These are phyloP conservation scores for Fraxinus platypoda DNA, from an alignment of 305 asterid genomes.

Conservation along the genomic window DNA sequence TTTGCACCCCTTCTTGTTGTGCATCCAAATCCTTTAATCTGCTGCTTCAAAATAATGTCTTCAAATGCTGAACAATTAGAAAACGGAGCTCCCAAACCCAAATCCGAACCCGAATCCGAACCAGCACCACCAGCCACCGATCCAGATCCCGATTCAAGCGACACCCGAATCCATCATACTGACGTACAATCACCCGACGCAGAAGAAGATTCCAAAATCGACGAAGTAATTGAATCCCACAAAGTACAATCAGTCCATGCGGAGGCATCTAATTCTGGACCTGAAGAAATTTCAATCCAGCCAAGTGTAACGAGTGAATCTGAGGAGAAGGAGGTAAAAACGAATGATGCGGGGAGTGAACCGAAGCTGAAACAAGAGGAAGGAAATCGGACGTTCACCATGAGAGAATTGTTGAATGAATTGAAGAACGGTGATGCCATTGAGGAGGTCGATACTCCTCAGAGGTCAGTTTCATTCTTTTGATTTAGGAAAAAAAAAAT, in stretches of 20 bases:
- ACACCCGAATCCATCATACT: constrained; percentile 8
- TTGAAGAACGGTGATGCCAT: constrained; percentile 74
- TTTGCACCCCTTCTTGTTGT: constrained; percentile 14
- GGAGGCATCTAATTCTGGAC: constrained; percentile 37
- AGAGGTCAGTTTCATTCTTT: constrained; percentile 28
- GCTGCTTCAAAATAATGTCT: constrained; percentile 38
- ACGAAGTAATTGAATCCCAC: constrained; percentile 19
- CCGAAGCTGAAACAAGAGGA: constrained; percentile 49
- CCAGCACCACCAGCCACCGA: constrained; percentile 33
- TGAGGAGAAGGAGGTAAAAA: constrained; percentile 13
- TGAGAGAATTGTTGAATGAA: constrained; percentile 89
- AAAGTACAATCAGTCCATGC: constrained; percentile 34
- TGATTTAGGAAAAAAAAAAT: not conserved
- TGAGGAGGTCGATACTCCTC: constrained; percentile 46
- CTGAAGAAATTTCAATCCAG: constrained; percentile 35
- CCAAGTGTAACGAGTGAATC: constrained; percentile 25
- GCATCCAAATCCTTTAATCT: constrained; percentile 32
- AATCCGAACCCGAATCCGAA: constrained; percentile 24
- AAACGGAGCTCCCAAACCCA: constrained; percentile 35
- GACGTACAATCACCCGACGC: constrained; percentile 34
- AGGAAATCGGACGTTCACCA: constrained; percentile 80
- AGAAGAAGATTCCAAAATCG: constrained; percentile 17
- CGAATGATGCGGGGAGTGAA: constrained; percentile 31
- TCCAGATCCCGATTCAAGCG: constrained; percentile 48
- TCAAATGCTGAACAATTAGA: constrained; percentile 41